Evolutionary conservation across 768 basidiomycete genomes (phyloP).

Genomic region (Pleurotus djamor): DNA sequence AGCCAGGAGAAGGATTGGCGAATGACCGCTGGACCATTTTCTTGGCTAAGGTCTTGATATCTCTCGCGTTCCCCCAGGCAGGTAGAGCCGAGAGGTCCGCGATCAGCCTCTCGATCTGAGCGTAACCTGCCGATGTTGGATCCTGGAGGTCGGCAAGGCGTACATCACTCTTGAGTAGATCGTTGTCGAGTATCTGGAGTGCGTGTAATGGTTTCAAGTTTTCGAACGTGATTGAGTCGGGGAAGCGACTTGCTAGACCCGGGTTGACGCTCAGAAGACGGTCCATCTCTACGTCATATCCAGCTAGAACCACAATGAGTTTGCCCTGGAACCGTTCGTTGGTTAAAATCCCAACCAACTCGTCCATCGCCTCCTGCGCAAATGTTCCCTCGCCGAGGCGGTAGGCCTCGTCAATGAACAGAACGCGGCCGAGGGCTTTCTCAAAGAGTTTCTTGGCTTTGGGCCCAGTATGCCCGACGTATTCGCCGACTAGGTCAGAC

Average conservation of each 20-base stretch:
- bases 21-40: constrained; percentile 42
- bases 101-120: constrained; percentile 36
- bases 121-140: constrained; percentile 21
- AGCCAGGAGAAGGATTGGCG: neutral
- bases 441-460: constrained; percentile 60
- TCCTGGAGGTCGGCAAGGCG: constrained; percentile 32
- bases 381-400: constrained; percentile 59
- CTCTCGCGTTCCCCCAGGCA: constrained; percentile 72
- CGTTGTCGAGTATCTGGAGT: constrained; percentile 42
- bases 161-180: constrained; percentile 44
- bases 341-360: constrained; percentile 63
- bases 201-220: constrained; percentile 51
- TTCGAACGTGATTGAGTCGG: constrained; percentile 53
- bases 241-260: constrained; percentile 67
- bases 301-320: constrained; percentile 66
- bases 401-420: constrained; percentile 76
- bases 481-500: constrained; percentile 67
- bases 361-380: constrained; percentile 72
- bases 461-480: constrained; percentile 71
- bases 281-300: constrained; percentile 71
- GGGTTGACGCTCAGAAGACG: constrained; percentile 53
- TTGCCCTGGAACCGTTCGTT: constrained; percentile 54
- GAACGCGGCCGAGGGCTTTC: constrained; percentile 62
- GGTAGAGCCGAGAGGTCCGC: constrained; percentile 38
- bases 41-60: constrained; percentile 53